A percentile compares a stretch with the other conserved stretches of the same genome.
Evolutionary conservation across 768 basidiomycete species (phyloP).

Genomic region (Gyrodon lividus): DNA sequence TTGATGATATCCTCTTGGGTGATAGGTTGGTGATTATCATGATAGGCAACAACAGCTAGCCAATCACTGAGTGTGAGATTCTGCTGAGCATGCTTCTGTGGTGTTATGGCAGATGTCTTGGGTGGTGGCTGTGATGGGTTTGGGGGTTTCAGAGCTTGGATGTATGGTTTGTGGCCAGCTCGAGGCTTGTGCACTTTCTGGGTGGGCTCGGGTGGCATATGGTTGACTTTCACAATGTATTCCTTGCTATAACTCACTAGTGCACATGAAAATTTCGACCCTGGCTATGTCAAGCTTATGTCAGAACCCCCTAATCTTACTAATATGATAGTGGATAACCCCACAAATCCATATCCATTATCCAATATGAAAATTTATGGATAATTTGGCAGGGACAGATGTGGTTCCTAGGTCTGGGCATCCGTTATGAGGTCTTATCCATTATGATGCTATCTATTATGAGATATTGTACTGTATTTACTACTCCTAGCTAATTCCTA

Average conservation of each 20-base stretch:
- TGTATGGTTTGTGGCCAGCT: background rate
- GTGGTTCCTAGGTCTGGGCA: too few species aligned
- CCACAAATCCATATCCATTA: background rate
- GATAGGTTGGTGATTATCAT: background rate
- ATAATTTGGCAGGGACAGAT: background rate
- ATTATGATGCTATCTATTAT: constrained; percentile 1
- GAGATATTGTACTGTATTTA: constrained; percentile 1
- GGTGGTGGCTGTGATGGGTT: background rate
- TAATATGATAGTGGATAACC: constrained; percentile 3
- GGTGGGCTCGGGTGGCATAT: background rate
- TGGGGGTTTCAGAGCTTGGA: background rate
- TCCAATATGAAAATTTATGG: constrained; percentile 2
- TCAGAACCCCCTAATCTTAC: background rate
- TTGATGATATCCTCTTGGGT: constrained; percentile 3
- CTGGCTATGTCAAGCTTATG: too few species aligned
- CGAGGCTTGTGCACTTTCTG: background rate
- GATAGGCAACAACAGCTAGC: constrained; percentile 1
- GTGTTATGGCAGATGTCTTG: background rate
- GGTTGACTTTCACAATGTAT: background rate
- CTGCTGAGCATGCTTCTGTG: background rate
- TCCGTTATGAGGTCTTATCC: background rate
- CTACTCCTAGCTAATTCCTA: too few species aligned
- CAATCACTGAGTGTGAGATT: constrained; percentile 10
- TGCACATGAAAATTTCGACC: background rate
- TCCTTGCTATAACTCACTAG: background rate